Evolutionary conservation across 441 rosid species (phyloP).

Genomic region (Croton setiger): DNA sequence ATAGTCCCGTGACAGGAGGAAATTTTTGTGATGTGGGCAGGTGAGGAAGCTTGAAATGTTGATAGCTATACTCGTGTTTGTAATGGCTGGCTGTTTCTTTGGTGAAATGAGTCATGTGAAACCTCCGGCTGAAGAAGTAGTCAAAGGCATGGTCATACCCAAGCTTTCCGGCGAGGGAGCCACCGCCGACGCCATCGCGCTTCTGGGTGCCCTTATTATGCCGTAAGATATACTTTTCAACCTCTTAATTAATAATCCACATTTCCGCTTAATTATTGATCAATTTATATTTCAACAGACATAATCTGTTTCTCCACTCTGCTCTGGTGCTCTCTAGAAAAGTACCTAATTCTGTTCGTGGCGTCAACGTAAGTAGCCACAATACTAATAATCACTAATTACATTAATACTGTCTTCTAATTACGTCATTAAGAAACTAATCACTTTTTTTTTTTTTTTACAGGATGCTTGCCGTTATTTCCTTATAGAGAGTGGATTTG

Average conservation of each 20-base stretch:
- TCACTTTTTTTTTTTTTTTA: not conserved
- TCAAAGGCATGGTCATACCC: conserved; percentile 63
- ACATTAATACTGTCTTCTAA: no score
- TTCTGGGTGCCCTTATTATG: conserved; percentile 69
- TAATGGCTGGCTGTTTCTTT: conserved; percentile 72
- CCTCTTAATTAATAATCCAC: not conserved
- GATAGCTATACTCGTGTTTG: conserved; percentile 48
- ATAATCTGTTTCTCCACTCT: conserved; percentile 68
- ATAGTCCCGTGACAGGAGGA: no score
- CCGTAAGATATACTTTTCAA: conserved; percentile 36
- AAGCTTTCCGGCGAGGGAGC: conserved; percentile 52
- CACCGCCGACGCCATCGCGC: conserved; percentile 61
- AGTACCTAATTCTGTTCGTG: conserved; percentile 48
- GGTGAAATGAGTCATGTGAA: conserved; percentile 58
- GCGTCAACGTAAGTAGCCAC: conserved; percentile 55
- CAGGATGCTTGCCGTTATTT: conserved; percentile 64
- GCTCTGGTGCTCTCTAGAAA: conserved; percentile 68
- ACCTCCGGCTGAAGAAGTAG: conserved; percentile 47
- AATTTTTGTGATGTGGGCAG: conserved; percentile 20
- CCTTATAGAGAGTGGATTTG: conserved; percentile 64
- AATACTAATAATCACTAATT: not conserved
- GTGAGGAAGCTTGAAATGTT: conserved; percentile 66
- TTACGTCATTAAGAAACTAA: no score
- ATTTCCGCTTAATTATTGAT: not conserved
- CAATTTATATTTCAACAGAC: conserved; percentile 27